Conservation (phyloP, 305 asterid species). For the Caryopteris hybrid region DNA sequence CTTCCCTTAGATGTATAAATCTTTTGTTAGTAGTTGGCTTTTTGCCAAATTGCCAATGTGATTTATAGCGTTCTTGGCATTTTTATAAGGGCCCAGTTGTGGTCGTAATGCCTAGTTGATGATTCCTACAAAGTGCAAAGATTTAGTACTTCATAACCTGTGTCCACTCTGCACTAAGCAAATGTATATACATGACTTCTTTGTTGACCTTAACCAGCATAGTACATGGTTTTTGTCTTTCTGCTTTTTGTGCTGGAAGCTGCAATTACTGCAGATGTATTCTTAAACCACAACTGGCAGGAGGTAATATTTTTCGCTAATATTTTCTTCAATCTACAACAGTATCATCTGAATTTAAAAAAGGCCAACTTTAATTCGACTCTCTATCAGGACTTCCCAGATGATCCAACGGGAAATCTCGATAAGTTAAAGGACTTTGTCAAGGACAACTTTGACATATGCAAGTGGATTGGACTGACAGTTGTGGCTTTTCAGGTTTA, state of each 20-base stretch:
- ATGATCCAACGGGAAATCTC: slow-evolving; percentile 71
- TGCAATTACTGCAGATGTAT: slow-evolving; percentile 67
- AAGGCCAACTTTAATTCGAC: neutral
- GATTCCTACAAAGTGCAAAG: neutral
- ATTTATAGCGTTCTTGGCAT: slow-evolving; percentile 1
- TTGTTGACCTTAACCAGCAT: slow-evolving; percentile 47
- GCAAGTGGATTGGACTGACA: slow-evolving; percentile 78
- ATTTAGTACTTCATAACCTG: neutral
- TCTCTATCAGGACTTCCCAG: slow-evolving; percentile 77
- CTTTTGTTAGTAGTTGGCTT: neutral
- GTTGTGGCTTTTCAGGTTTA: slow-evolving; percentile 75
- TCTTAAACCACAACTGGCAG: slow-evolving; percentile 77
- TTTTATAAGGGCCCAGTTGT: neutral
- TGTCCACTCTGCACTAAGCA: neutral
- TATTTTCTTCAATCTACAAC: neutral
- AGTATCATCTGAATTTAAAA: neutral
- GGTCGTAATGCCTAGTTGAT: neutral
- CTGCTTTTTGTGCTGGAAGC: slow-evolving; percentile 72
- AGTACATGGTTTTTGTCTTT: slow-evolving; percentile 74
- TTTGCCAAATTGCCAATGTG: slow-evolving; percentile 1
- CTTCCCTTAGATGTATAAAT: neutral
- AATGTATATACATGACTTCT: slow-evolving; percentile 6
- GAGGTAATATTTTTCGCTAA: slow-evolving; percentile 54
- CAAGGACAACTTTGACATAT: slow-evolving; percentile 63
- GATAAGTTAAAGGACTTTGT: slow-evolving; percentile 58